Evolutionary conservation across 768 basidiomycete genomes (phyloP).

Genomic region (Lepiota brunneoincarnata): DNA sequence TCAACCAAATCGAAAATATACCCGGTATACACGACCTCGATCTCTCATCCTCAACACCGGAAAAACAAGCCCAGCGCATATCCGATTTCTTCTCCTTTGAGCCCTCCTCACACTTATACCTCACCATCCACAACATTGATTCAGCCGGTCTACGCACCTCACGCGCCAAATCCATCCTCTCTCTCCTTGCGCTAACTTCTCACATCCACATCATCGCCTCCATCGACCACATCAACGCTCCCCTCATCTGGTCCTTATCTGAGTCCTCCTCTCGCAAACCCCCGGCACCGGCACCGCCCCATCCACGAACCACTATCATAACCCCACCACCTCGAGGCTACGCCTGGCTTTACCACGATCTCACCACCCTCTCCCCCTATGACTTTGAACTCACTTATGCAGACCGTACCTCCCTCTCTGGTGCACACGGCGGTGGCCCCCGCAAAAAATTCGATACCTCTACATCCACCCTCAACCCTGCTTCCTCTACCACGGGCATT

Average conservation of each 20-base stretch:
- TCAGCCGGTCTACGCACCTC: conserved; percentile 61
- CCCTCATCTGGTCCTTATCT: conserved; percentile 79
- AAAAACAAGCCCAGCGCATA: conserved; percentile 64
- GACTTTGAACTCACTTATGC: conserved; percentile 71
- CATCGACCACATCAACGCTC: conserved; percentile 82
- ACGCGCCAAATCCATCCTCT: conserved; percentile 64
- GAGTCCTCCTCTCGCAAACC: conserved; percentile 57
- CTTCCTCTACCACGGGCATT: conserved; percentile 14
- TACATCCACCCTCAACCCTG: conserved; percentile 24
- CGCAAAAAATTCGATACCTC: conserved; percentile 29
- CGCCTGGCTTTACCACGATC: conserved; percentile 85
- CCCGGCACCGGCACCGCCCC: background rate
- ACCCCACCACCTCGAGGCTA: conserved; percentile 45
- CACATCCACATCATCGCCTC: conserved; percentile 82
- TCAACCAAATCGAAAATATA: conserved; percentile 56
- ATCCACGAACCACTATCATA: conserved; percentile 3
- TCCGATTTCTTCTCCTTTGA: conserved; percentile 54
- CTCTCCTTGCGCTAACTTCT: conserved; percentile 68
- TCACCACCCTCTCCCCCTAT: conserved; percentile 83
- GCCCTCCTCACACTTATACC: conserved; percentile 50
- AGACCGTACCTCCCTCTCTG: conserved; percentile 60
- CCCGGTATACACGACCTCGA: conserved; percentile 38
- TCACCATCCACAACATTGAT: conserved; percentile 91
- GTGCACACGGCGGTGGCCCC: conserved; percentile 43
- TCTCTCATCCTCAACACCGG: conserved; percentile 35